Conservation (phyloP, 441 rosid species). For the Populus hybrid region DNA sequence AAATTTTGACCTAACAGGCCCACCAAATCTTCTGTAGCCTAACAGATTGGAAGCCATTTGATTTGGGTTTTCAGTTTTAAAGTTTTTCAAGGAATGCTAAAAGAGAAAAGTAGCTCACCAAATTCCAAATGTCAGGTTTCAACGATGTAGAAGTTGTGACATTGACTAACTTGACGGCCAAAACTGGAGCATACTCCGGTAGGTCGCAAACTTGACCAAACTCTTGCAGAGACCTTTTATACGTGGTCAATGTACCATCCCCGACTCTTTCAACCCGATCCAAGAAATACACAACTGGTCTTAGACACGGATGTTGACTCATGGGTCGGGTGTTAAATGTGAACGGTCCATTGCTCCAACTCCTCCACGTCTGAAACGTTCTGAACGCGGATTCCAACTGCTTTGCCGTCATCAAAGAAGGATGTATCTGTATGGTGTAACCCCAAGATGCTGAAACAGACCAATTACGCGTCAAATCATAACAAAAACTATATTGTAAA, state of each 20-base stretch:
- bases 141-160: conserved; percentile 30
- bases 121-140: conserved; percentile 50
- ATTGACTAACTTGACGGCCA: conserved; percentile 31
- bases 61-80: not conserved
- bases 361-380: conserved; percentile 76
- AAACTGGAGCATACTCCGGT: conserved; percentile 30
- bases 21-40: not conserved
- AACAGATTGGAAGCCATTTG: not conserved
- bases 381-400: conserved; percentile 51
- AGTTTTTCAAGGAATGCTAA: not conserved
- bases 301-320: conserved; percentile 51
- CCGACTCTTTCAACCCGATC: conserved; percentile 37
- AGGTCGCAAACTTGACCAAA: conserved; percentile 29
- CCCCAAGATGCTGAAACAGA: conserved; percentile 86
- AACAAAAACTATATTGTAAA: conserved; percentile 73
- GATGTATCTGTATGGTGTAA: conserved; percentile 62
- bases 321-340: conserved; percentile 58
- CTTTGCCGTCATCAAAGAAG: conserved; percentile 42
- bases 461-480: conserved; percentile 60
- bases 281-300: conserved; percentile 57
- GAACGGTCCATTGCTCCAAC: conserved; percentile 53
- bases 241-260: conserved; percentile 43
- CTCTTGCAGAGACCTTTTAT: conserved; percentile 35
- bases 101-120: conserved; percentile 35
- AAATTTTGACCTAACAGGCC: not conserved